phyloP scores from a whole-genome alignment of 1,284 basidiomycete species.

The Takashimella koratensis region DNA sequence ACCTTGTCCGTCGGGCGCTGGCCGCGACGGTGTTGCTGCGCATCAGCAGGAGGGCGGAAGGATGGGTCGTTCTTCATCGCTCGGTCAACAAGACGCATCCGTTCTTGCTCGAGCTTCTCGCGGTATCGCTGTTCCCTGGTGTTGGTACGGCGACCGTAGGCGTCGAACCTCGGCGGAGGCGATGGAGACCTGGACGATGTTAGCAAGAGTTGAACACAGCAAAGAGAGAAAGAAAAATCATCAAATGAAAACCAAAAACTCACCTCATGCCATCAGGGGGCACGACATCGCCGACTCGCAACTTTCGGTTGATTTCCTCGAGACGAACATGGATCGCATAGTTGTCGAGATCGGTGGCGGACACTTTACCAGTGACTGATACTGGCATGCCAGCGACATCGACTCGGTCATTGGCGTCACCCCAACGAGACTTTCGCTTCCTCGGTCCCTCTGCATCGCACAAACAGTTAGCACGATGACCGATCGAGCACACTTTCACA shows the following conservation, averaged over 20 bases:
- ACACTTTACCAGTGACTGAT: constrained; percentile 86
- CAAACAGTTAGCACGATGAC: too few relatives aligned
- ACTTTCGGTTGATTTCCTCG: constrained; percentile 95
- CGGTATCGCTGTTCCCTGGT: constrained; percentile 97
- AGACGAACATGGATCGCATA: constrained; percentile 91
- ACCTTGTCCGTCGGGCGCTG: constrained; percentile 94
- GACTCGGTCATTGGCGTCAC: constrained; percentile 70
- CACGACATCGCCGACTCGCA: constrained; percentile 88
- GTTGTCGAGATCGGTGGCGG: constrained; percentile 87
- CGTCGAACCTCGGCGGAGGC: constrained; percentile 95
- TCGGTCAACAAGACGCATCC: constrained; percentile 85
- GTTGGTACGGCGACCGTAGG: constrained; percentile 94
- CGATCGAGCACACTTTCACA: too few relatives aligned
- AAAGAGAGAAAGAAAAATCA: background rate
- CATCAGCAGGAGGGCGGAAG: constrained; percentile 91
- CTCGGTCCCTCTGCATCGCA: constrained; percentile 68
- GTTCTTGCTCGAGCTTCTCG: constrained; percentile 97
- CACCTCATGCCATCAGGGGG: constrained; percentile 94
- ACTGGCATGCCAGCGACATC: constrained; percentile 87
- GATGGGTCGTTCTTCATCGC: constrained; percentile 97
- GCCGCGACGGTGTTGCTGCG: constrained; percentile 75
- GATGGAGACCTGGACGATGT: too few relatives aligned
- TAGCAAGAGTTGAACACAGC: constrained; percentile 48
- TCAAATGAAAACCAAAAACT: too few relatives aligned
- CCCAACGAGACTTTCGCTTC: constrained; percentile 93